Evolutionary conservation across 1,284 basidiomycete species (phyloP).

Genomic region (Apiotrichum gracile): DNA sequence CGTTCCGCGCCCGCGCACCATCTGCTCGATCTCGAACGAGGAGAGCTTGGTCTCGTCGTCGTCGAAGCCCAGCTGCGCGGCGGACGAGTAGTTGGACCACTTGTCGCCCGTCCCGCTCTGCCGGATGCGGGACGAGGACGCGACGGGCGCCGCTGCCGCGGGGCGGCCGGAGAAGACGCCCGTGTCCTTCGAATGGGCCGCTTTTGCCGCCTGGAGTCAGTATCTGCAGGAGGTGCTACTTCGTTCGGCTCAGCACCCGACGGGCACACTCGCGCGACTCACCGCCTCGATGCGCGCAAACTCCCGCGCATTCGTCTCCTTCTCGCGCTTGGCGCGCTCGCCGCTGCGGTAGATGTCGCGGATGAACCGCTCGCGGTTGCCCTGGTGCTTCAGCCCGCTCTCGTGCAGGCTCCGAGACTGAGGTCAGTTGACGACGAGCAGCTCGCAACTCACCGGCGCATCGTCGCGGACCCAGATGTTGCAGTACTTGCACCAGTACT

Average conservation of each 20-base stretch:
- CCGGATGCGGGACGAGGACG: not conserved
- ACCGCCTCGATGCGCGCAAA: slow-evolving; percentile 81
- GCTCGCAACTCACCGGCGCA: slow-evolving; percentile 55
- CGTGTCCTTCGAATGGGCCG: slow-evolving; percentile 18
- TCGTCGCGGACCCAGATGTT: slow-evolving; percentile 71
- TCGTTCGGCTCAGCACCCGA: no score
- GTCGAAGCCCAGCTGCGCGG: slow-evolving; percentile 68
- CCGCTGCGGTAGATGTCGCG: slow-evolving; percentile 88
- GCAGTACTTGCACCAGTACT: slow-evolving; percentile 52
- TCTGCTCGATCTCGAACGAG: slow-evolving; percentile 54
- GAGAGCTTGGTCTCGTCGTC: slow-evolving; percentile 58
- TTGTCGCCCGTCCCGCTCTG: slow-evolving; percentile 54
- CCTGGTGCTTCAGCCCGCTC: slow-evolving; percentile 86
- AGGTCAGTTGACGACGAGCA: not conserved
- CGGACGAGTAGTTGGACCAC: slow-evolving; percentile 78
- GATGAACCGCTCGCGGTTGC: slow-evolving; percentile 87
- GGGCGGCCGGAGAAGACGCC: slow-evolving; percentile 7
- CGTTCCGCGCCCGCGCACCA: slow-evolving; percentile 60
- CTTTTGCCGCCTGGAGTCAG: slow-evolving; percentile 27
- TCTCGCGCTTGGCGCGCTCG: slow-evolving; percentile 78
- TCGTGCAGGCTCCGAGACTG: slow-evolving; percentile 85
- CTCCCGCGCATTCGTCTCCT: slow-evolving; percentile 76
- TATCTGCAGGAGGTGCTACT: not conserved
- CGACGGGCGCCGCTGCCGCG: not conserved
- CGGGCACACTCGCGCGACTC: slow-evolving; percentile 20